A percentile compares a stretch with the other conserved stretches of the same genome.
phyloP scores from a whole-genome alignment of 768 basidiomycete genomes.

The Tylopilus intermedius region DNA sequence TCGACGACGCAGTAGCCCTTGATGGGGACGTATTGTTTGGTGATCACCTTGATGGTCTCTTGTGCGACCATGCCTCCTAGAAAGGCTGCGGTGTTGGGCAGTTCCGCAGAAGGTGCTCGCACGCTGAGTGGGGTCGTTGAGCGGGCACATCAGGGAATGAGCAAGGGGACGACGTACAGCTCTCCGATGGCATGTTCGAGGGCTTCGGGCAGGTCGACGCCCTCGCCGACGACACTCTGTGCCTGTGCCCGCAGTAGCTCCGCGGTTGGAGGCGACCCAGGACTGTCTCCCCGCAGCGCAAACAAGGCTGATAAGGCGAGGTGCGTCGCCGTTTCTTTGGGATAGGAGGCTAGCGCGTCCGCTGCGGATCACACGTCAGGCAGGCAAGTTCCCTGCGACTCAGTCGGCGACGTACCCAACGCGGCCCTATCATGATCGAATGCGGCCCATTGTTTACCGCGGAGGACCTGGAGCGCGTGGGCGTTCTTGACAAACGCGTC shows the following conservation, averaged over 20 bases:
- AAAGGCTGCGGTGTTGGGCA: constrained; percentile 92
- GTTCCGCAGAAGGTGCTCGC: constrained; percentile 75
- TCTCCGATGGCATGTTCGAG: constrained; percentile 66
- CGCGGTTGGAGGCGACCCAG: constrained; percentile 36
- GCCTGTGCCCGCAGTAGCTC: constrained; percentile 53
- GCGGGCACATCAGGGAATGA: not conserved
- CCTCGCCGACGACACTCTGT: constrained; percentile 45
- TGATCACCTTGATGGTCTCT: constrained; percentile 95
- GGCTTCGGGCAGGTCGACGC: constrained; percentile 47
- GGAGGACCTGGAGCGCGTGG: constrained; percentile 63
- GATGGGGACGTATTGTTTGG: constrained; percentile 90
- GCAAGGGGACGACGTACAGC: constrained; percentile 48
- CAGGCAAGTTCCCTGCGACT: too few species aligned
- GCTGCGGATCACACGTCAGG: constrained; percentile 30
- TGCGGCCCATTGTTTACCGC: constrained; percentile 58
- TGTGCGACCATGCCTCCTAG: constrained; percentile 93
- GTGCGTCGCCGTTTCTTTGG: constrained; percentile 64
- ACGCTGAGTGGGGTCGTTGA: constrained; percentile 40
- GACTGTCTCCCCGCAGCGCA: constrained; percentile 25
- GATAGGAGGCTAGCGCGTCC: constrained; percentile 34
- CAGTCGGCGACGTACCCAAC: constrained; percentile 39
- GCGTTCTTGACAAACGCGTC: constrained; percentile 78
- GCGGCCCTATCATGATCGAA: constrained; percentile 46
- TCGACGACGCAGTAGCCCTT: constrained; percentile 83
- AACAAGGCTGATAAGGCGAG: constrained; percentile 66